These are phyloP conservation scores for Hypoxylon perforatum DNA, from an alignment of 495 filamentous ascomycete genomes.

Conservation along the genomic window DNA sequence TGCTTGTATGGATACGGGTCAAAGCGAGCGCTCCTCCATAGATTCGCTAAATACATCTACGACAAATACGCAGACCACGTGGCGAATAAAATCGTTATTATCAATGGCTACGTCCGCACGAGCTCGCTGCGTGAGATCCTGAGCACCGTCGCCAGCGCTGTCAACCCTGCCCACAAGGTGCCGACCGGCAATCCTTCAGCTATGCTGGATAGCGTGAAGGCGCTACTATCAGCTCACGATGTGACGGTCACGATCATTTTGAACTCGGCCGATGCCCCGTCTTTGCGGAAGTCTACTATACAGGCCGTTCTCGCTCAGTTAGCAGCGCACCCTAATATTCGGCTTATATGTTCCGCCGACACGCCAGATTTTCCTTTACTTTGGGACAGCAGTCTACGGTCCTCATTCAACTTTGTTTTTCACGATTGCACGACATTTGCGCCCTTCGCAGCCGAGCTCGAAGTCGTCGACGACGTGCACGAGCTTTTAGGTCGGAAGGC, in stretches of 20 bases:
- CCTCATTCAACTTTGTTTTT: constrained; percentile 85
- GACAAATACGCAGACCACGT: constrained; percentile 48
- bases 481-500: constrained; percentile 85
- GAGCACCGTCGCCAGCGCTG: constrained; percentile 72
- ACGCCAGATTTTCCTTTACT: constrained; percentile 86
- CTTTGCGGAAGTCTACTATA: constrained; percentile 74
- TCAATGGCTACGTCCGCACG: constrained; percentile 87
- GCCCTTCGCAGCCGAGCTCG: constrained; percentile 74
- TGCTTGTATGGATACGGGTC: constrained; percentile 94
- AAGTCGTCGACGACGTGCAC: constrained; percentile 88
- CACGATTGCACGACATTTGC: constrained; percentile 94
- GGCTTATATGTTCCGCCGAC: constrained; percentile 83
- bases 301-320: constrained; percentile 82
- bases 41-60: constrained; percentile 81
- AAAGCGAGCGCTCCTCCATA: constrained; percentile 78
- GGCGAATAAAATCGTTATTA: constrained; percentile 75
- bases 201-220: constrained; percentile 63
- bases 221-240: constrained; percentile 59
- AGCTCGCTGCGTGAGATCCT: constrained; percentile 84
- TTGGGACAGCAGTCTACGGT: constrained; percentile 85
- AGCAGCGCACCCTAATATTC: constrained; percentile 76
- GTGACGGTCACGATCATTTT: constrained; percentile 74
- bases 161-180: constrained; percentile 64
- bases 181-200: constrained; percentile 50
- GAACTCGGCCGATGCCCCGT: constrained; percentile 83